These are phyloP conservation scores for Sporothrix phasma DNA, from an alignment of 2,329 filamentous ascomycete species.

Conservation along the genomic window DNA sequence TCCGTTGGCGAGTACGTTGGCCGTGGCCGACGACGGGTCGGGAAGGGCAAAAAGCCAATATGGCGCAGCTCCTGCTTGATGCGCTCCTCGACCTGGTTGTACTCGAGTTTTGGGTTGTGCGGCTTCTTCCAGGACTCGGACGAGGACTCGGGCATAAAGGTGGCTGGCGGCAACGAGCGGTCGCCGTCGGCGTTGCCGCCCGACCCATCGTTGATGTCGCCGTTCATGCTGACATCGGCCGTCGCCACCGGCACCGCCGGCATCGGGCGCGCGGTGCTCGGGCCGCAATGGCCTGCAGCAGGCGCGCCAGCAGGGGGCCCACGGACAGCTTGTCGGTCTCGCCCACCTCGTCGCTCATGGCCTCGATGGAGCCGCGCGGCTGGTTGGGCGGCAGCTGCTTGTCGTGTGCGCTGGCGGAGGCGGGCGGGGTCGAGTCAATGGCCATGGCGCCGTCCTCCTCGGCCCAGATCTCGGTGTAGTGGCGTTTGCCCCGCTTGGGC, in stretches of 20 bases:
- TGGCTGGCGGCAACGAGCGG: constrained; percentile 53
- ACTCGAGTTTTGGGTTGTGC: constrained; percentile 67
- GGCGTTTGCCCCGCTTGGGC: constrained; percentile 71
- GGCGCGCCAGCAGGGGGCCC: constrained; percentile 71
- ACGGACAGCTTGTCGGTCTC: constrained; percentile 85
- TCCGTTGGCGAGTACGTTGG: constrained; percentile 16
- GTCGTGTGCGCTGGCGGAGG: constrained; percentile 38
- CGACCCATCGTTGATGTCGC: constrained; percentile 34
- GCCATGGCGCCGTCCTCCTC: constrained; percentile 81
- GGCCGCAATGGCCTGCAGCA: constrained; percentile 75
- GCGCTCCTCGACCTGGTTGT: constrained; percentile 78
- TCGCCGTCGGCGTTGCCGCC: constrained; percentile 35
- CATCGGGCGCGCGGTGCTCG: constrained; percentile 46
- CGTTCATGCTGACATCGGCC: constrained; percentile 45
- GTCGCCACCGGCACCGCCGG: constrained; percentile 33
- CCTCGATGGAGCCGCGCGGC: constrained; percentile 73
- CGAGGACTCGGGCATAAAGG: constrained; percentile 68
- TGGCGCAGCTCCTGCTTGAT: constrained; percentile 84
- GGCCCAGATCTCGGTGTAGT: constrained; percentile 86
- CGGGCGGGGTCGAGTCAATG: constrained; percentile 51
- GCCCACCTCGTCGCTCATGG: constrained; percentile 74
- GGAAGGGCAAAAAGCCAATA: constrained; percentile 68
- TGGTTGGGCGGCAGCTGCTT: constrained; percentile 69
- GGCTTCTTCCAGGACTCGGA: constrained; percentile 71
- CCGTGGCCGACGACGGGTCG: constrained; percentile 19